phyloP scores from a whole-genome alignment of 192 early-diverging fungal species.

The Backusella sp. region DNA sequence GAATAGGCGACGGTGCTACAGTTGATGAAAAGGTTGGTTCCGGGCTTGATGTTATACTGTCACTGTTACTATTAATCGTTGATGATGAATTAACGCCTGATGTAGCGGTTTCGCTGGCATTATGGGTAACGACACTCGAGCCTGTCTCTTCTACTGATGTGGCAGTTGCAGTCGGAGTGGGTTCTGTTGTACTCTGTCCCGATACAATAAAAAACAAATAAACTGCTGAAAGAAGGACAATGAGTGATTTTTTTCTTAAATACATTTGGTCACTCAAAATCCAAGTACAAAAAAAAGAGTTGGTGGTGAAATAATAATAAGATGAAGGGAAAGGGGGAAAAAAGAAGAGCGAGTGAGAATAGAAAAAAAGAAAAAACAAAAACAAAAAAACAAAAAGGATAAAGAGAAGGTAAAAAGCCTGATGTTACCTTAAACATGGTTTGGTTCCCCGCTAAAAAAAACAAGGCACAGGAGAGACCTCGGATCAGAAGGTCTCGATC shows the following conservation, averaged over 20 bases:
- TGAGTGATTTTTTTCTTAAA: slow-evolving; percentile 3
- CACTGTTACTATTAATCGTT: background rate
- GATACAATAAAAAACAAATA: background rate
- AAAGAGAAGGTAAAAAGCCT: background rate
- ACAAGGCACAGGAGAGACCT: slow-evolving; percentile 5
- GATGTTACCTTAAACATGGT: slow-evolving; percentile 1
- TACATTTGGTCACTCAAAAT: background rate
- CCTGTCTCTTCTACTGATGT: background rate
- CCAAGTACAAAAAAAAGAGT: background rate
- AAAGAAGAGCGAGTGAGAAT: background rate
- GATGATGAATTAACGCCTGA: background rate
- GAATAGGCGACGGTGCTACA: background rate
- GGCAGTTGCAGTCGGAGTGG: background rate
- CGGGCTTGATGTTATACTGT: background rate
- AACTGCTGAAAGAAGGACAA: background rate
- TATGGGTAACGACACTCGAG: background rate
- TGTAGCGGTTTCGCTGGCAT: background rate
- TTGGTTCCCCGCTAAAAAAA: slow-evolving; percentile 6
- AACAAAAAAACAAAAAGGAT: background rate
- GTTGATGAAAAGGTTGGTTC: background rate
- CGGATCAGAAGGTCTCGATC: slow-evolving; percentile 8
- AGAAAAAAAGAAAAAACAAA: background rate
- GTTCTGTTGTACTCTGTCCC: background rate
- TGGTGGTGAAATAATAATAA: background rate
- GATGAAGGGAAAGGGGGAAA: background rate